Base-by-base conservation (phyloP, 108 stramenopile genomes). In the Skeletonema tropicum region DNA sequence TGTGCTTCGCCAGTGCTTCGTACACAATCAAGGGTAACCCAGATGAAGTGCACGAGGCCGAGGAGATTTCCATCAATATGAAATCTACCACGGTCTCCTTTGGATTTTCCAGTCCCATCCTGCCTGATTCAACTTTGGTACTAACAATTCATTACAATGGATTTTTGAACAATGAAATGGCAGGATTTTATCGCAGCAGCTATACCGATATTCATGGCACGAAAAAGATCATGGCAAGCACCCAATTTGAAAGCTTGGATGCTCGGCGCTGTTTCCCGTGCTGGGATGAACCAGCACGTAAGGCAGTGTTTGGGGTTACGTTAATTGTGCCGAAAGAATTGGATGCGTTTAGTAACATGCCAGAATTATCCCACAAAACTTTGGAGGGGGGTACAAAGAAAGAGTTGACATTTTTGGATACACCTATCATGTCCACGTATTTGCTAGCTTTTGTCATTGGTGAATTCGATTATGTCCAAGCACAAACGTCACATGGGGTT, bases 181-280 rank as follows among this genome's bases (percentile, higher is more conserved):
- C 94, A 5, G 97, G 98, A 15, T 97, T 99, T 68, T 99, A 99
- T 85, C 86, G 97, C 9, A 87, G 84, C 5, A 70, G 71, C n/a
- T 98, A 98, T 78, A 92, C 88, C 60, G 83, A 95, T 64, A 88
- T 90, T 60, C 79, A 96, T 29, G 93, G 97, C 5, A 70, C 89
- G 38, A 73, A 60, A 36, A 90, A 95, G 78, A 83, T 95, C 45
- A 97, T 99, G 85, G 97, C 95, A 8, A 89, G 88, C 26, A 99
- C 98, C 13, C 98, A 99, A 70, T 99, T 99, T 68, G 98, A 99
- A 85, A 88, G 96, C 29, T 73, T 98, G 61, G 97, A 99, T 31
- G 25, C 23, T 5, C 80, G 93, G 35, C 88, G 96, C 15, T 92
- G 92, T 49, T 98, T 99, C 77, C 97, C 97, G 32, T 98, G 98